Conservation (phyloP, 805 yeast genomes). For the Lachancea sp. region DNA sequence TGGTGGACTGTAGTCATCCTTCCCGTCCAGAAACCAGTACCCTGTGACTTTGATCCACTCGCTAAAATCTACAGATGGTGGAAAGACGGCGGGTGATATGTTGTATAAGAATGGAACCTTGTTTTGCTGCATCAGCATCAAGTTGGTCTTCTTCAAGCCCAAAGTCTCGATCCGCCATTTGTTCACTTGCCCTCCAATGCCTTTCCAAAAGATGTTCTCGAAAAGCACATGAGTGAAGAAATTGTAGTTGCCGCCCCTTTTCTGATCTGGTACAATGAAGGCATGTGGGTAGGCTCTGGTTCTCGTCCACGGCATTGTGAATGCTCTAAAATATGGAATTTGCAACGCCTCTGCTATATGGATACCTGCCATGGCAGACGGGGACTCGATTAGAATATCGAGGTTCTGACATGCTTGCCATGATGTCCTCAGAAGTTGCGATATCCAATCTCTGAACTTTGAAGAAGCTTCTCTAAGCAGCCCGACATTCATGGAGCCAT, state of each 20-base stretch:
- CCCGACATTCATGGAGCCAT: conserved; percentile 78
- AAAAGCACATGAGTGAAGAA: conserved; percentile 88
- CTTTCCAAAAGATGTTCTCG: conserved; percentile 91
- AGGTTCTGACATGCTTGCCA: conserved; percentile 83
- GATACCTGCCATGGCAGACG: conserved; percentile 91
- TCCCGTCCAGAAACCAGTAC: conserved; percentile 85
- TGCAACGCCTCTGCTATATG: conserved; percentile 90
- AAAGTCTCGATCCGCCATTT: conserved; percentile 74
- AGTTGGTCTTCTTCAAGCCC: conserved; percentile 58
- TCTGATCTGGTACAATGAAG: conserved; percentile 88
- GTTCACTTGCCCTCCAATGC: conserved; percentile 80
- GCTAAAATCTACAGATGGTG: conserved; percentile 87
- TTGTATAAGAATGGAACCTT: conserved; percentile 85
- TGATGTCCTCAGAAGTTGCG: conserved; percentile 59
- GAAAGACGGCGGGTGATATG: conserved; percentile 80
- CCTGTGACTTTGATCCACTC: conserved; percentile 97
- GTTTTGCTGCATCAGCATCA: conserved; percentile 64
- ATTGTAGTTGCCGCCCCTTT: conserved; percentile 87
- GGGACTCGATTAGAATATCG: conserved; percentile 88
- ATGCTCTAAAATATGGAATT: conserved; percentile 89
- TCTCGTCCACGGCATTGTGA: conserved; percentile 98
- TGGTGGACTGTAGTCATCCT: conserved; percentile 54
- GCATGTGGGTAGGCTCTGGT: conserved; percentile 97
- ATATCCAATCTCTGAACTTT: conserved; percentile 78
- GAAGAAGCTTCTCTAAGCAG: conserved; percentile 77